These are phyloP conservation scores for Fusarium hainanense DNA, from an alignment of 2,329 filamentous ascomycete species.

Conservation along the genomic window DNA sequence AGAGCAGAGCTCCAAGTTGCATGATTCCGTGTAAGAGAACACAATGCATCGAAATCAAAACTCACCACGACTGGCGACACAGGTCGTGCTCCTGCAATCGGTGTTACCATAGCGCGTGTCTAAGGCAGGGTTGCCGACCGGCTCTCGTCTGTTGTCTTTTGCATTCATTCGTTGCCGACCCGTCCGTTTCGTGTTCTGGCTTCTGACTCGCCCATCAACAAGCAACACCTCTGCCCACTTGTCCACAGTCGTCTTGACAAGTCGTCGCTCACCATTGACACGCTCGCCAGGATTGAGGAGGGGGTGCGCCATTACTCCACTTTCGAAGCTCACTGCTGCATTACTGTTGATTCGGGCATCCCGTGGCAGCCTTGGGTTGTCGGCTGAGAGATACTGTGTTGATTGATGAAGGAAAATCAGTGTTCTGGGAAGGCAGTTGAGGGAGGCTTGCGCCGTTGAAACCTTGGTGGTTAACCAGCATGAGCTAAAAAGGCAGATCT, in stretches of 20 bases:
- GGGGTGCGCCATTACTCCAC: slow-evolving; percentile 46
- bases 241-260: slow-evolving; percentile 43
- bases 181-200: slow-evolving; percentile 34
- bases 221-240: slow-evolving; percentile 20
- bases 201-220: slow-evolving; percentile 26
- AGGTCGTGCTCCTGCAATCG: slow-evolving; percentile 34
- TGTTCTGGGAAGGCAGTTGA: slow-evolving; percentile 23
- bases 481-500: slow-evolving; percentile 27
- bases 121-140: slow-evolving; percentile 36
- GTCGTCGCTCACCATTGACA: slow-evolving; percentile 36
- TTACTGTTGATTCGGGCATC: slow-evolving; percentile 32
- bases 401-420: background rate
- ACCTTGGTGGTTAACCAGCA: slow-evolving; percentile 26
- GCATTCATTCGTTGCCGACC: slow-evolving; percentile 29
- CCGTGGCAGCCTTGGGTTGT: slow-evolving; percentile 7
- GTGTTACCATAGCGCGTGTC: slow-evolving; percentile 37
- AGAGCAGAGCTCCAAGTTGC: slow-evolving; percentile 9
- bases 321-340: slow-evolving; percentile 38
- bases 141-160: slow-evolving; percentile 21
- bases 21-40: slow-evolving; percentile 16
- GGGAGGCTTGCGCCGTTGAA: slow-evolving; percentile 35
- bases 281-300: slow-evolving; percentile 33
- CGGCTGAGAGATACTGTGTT: slow-evolving; percentile 1
- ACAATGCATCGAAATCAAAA: slow-evolving; percentile 30
- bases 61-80: slow-evolving; percentile 29